Evolutionary conservation across 371 early-diverging fungal genomes (phyloP), one percentile per base, ranked within the genome.

Genomic region (Amoeboradix gromovi): DNA sequence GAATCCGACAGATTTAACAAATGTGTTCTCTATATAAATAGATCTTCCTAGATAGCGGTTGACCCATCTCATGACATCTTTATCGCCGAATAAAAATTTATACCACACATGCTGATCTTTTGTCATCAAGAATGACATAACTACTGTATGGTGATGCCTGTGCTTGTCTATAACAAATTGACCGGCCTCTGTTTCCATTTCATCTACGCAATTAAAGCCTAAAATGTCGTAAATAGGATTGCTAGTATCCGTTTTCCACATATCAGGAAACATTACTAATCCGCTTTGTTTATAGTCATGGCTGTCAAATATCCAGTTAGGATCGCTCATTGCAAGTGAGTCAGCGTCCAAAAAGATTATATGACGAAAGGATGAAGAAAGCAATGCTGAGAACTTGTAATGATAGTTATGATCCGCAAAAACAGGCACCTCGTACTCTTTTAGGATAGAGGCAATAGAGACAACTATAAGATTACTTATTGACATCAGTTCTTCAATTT

Each of bases 231-330:
- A 48, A 48, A 48, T 48, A 22, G 48, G 48, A 48, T 48, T 48
- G 22, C 22, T 48, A 16, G 31, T 29, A 66, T 66, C 5, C 48
- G 22, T 28, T 66, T 29, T 66, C 78, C 82, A 81, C 67, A 76
- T 81, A 68, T 83, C 83, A 0, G 79, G 79, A 82, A 82, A 83
- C 65, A 83, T 80, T 30, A 83, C 66, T 0, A 79, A 80, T 29
- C 82, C 81, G 5, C 74, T 78, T 22, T 68, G 31, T 66, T 72
- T 71, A 69, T 76, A 83, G 31, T 73, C 76, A n/a, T 68, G 30
- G 1, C 73, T 71, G 30, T 77, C 73, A 72, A 83, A 83, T 29
- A 83, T 67, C 30, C 75, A 78, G 0, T 79, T 70, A 0, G 80
- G 82, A 31, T 83, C 79, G 22, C 70, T 65, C 0, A 78, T 71